These are phyloP conservation scores for Geranomyces variabilis DNA, from an alignment of 192 early-diverging fungal species.

Conservation along the genomic window DNA sequence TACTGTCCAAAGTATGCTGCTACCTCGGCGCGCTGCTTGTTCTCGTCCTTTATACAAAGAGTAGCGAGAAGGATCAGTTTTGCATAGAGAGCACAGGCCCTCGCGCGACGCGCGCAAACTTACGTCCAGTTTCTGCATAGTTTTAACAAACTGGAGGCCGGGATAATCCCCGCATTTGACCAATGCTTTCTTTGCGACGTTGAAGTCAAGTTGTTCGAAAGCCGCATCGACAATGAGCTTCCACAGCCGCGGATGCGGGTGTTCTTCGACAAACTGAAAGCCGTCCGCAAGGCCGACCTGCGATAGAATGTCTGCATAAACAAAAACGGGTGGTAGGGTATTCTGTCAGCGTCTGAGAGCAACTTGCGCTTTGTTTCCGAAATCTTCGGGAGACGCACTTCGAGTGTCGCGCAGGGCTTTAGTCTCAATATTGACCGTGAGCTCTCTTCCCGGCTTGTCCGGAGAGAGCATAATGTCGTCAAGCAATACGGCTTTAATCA, in stretches of 20 bases:
- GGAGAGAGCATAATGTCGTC: constrained; percentile 58
- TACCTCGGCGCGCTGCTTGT: constrained; percentile 59
- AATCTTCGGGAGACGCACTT: constrained; percentile 27
- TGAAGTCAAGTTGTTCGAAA: constrained; percentile 53
- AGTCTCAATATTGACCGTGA: constrained; percentile 46
- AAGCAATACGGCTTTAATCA: constrained; percentile 54
- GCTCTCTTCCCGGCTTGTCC: constrained; percentile 43
- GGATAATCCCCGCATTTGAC: constrained; percentile 52
- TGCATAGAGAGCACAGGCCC: neutral
- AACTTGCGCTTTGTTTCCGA: neutral
- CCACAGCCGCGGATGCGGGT: constrained; percentile 59
- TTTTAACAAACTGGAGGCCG: constrained; percentile 58
- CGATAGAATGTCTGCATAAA: constrained; percentile 42
- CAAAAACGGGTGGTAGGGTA: neutral
- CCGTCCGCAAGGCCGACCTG: constrained; percentile 53
- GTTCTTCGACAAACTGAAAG: constrained; percentile 56
- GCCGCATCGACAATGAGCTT: constrained; percentile 54
- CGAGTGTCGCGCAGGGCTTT: constrained; percentile 53
- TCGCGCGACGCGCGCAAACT: too few relatives aligned
- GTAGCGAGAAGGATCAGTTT: neutral
- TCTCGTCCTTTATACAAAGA: constrained; percentile 41
- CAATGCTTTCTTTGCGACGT: constrained; percentile 52
- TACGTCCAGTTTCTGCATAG: constrained; percentile 54
- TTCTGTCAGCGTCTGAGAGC: neutral
- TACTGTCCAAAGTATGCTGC: constrained; percentile 52